phyloP scores from a whole-genome alignment of 129 eudicot species.

The Chrysanthemum lavandulifolium region DNA sequence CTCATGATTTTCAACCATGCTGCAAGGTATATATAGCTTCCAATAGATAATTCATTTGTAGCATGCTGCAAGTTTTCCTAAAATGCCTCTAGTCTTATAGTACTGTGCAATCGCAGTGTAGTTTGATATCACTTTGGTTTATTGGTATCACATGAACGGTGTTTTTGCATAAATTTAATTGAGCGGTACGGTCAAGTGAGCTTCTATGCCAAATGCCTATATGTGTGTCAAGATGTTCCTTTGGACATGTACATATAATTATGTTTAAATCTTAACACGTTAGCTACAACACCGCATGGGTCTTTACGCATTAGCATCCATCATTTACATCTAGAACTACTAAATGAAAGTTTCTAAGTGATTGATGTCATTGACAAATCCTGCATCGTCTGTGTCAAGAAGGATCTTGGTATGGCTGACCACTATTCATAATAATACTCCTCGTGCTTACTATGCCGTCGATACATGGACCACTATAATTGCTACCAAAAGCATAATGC shows the following conservation, averaged over 20 bases:
- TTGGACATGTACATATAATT: too few relatives aligned
- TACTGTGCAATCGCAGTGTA: slow-evolving; percentile 1
- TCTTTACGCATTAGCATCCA: too few relatives aligned
- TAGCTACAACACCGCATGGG: too few relatives aligned
- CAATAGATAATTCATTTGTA: slow-evolving; percentile 4
- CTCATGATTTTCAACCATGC: slow-evolving; percentile 98
- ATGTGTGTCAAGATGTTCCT: too few relatives aligned
- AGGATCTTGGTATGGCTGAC: neutral
- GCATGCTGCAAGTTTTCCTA: slow-evolving; percentile 18
- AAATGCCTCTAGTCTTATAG: neutral
- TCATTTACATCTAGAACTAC: too few relatives aligned
- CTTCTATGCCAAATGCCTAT: neutral
- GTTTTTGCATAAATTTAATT: neutral
- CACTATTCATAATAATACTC: neutral
- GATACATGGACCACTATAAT: neutral
- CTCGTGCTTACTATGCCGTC: neutral
- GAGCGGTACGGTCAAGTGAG: neutral
- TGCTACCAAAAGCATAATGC: neutral
- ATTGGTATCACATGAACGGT: neutral
- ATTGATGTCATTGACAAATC: neutral
- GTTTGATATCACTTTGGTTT: neutral
- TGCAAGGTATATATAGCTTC: neutral
- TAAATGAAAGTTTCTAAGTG: neutral
- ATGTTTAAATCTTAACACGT: too few relatives aligned
- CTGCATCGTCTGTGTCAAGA: neutral